Base-by-base conservation (phyloP, 768 basidiomycete species). In the Phaeotremella skinneri region DNA sequence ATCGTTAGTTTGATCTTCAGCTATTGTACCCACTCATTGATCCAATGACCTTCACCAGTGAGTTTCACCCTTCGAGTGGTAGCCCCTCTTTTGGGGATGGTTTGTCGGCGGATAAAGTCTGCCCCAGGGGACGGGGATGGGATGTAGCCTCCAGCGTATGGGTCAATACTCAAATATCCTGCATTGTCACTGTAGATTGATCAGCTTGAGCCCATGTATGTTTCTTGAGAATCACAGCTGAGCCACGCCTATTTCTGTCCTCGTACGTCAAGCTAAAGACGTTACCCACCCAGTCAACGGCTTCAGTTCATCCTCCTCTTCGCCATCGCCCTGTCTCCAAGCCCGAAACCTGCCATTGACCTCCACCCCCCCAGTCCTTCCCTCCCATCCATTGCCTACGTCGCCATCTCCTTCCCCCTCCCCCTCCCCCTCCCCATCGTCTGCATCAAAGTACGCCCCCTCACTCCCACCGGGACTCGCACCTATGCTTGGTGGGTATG, bases 31-130 rank as follows among this genome's bases (percentile, higher is more conserved):
- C 34, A 70, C 68, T 96, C 92, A 30, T 85, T 83, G 77, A 94
- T 88, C 79, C 91, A 94, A 70, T 93, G 89, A 58, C 93, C 93
- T 49, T 91, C 83, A 17, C 50, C 58, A 7, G 91, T 94, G 64
- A 97, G 85, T 76, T 90, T 89, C 80, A 98, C 88, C 74, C 88
- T 90, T 69, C 90, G 87, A n/a, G 91, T 93, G 23, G 91, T 90
- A 4, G 69, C 71, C 59, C 90, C 87, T 53, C 91, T 88, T 74
- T 90, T 90, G 13, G 73, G 74, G 78, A 92, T 89, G 30, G 89
- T 91, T 78, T 94, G 91, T 55, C 91, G 86, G 58, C 88, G 85
- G 63, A 75, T 70, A 49, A 75, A 72, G 52, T 72, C 68, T 5
- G 61, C 62, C 13, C 66, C 69, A 1, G 67, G 56, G 14, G 70